A percentile compares a stretch with the other conserved stretches of the same genome.
Evolutionary conservation across 2,329 filamentous ascomycete genomes (phyloP).

Genomic region (Xylariales sp.): DNA sequence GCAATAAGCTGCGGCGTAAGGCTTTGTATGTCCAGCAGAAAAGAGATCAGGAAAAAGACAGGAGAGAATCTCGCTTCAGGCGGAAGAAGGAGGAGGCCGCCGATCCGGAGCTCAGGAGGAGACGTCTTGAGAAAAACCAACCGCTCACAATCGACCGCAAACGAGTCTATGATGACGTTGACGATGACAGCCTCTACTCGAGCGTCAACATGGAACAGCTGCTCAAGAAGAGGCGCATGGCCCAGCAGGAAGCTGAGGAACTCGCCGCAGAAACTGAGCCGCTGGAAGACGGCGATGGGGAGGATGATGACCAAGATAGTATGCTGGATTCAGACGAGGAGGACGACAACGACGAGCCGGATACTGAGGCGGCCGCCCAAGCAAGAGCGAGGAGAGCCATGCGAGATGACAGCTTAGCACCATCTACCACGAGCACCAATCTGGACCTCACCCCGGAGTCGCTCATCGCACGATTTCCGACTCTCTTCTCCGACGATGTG

Average conservation of each 20-base stretch:
- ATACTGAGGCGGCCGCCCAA: constrained; percentile 30
- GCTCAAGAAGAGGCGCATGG: constrained; percentile 49
- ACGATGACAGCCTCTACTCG: constrained; percentile 52
- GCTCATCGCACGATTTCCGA: constrained; percentile 57
- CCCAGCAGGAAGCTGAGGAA: constrained; percentile 39
- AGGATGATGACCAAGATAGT: constrained; percentile 58
- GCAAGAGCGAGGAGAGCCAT: constrained; percentile 39
- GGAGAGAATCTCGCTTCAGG: constrained; percentile 71
- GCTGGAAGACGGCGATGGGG: constrained; percentile 32
- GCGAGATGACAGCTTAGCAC: constrained; percentile 47
- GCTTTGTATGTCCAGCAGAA: constrained; percentile 78
- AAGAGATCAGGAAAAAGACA: constrained; percentile 66
- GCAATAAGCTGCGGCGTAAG: constrained; percentile 78
- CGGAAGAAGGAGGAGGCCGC: constrained; percentile 82
- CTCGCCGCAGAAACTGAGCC: constrained; percentile 42
- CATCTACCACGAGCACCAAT: constrained; percentile 59
- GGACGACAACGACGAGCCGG: constrained; percentile 34
- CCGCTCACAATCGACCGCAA: constrained; percentile 82
- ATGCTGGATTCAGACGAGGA: constrained; percentile 69
- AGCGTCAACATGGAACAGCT: constrained; percentile 56
- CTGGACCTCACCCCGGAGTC: constrained; percentile 59
- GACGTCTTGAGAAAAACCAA: constrained; percentile 72
- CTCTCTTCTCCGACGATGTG: constrained; percentile 55
- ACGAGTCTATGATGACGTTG: constrained; percentile 81
- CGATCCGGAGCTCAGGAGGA: constrained; percentile 69